These are phyloP conservation scores for Sugiyamaella lignohabitans DNA, from an alignment of 805 yeast species.

Conservation along the genomic window DNA sequence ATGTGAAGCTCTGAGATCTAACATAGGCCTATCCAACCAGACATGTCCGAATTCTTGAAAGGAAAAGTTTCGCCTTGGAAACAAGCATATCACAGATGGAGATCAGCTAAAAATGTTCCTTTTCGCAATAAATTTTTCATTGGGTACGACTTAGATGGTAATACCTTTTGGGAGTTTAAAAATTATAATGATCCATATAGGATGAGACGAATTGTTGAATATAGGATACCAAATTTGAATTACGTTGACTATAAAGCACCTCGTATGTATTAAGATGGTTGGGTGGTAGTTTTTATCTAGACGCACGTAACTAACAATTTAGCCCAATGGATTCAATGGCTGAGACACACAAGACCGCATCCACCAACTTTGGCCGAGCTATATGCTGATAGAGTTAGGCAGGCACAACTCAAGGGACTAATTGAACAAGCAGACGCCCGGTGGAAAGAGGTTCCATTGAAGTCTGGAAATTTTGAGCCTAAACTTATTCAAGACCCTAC, in stretches of 20 bases:
- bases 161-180: conserved; percentile 78
- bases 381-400: conserved; percentile 49
- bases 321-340: conserved; percentile 79
- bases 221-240: conserved; percentile 41
- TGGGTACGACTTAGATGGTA: conserved; percentile 72
- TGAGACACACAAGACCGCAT: conserved; percentile 51
- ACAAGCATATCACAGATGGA: conserved; percentile 49
- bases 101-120: conserved; percentile 57
- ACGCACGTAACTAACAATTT: no score
- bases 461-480: conserved; percentile 11
- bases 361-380: conserved; percentile 64
- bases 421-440: conserved; percentile 39
- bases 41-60: not conserved
- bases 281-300: conserved; percentile 13
- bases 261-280: conserved; percentile 23
- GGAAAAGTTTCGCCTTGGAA: conserved; percentile 44
- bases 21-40: no score
- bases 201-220: conserved; percentile 59
- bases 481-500: conserved; percentile 3
- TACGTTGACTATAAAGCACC: conserved; percentile 54
- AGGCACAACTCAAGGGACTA: conserved; percentile 44
- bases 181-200: conserved; percentile 44
- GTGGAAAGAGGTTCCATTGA: conserved; percentile 33
- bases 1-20: no score
- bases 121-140: conserved; percentile 63